A percentile compares a stretch with the other conserved stretches of the same genome.
These are phyloP conservation scores for Aspergillus fischeri DNA, from an alignment of 2,329 filamentous ascomycete species.

Conservation along the genomic window DNA sequence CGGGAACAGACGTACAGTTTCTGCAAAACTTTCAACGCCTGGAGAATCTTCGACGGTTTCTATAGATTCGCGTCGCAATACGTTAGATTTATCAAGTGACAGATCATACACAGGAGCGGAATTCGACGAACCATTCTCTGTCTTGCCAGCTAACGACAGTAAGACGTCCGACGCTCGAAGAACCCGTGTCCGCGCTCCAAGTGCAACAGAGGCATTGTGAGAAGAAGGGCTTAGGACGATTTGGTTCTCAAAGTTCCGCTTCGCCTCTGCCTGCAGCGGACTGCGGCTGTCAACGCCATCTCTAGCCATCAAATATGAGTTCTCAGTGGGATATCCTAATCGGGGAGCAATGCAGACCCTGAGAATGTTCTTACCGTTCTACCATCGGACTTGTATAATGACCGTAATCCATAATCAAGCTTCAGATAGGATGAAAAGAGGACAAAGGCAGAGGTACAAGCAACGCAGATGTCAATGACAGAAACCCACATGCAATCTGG, in stretches of 20 bases:
- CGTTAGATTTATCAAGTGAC: not conserved
- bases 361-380: slow-evolving; percentile 10
- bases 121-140: slow-evolving; percentile 14
- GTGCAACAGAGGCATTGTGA: slow-evolving; percentile 8
- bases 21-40: slow-evolving; percentile 22
- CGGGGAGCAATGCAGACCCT: not conserved
- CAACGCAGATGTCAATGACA: slow-evolving; percentile 4
- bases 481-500: not conserved
- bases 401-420: slow-evolving; percentile 10
- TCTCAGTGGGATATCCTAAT: slow-evolving; percentile 1
- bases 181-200: slow-evolving; percentile 16
- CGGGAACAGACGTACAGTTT: slow-evolving; percentile 25
- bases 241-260: slow-evolving; percentile 17
- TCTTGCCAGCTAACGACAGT: slow-evolving; percentile 17
- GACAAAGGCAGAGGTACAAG: not conserved
- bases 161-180: slow-evolving; percentile 21
- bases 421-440: not conserved
- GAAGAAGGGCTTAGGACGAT: slow-evolving; percentile 11
- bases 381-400: slow-evolving; percentile 4
- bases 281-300: slow-evolving; percentile 5
- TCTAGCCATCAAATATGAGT: slow-evolving; percentile 4
- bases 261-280: slow-evolving; percentile 7
- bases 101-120: slow-evolving; percentile 2
- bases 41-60: slow-evolving; percentile 9
- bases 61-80: slow-evolving; percentile 3